Base-by-base conservation (phyloP, 192 early-diverging fungal genomes). In the Entomortierella parvispora region DNA sequence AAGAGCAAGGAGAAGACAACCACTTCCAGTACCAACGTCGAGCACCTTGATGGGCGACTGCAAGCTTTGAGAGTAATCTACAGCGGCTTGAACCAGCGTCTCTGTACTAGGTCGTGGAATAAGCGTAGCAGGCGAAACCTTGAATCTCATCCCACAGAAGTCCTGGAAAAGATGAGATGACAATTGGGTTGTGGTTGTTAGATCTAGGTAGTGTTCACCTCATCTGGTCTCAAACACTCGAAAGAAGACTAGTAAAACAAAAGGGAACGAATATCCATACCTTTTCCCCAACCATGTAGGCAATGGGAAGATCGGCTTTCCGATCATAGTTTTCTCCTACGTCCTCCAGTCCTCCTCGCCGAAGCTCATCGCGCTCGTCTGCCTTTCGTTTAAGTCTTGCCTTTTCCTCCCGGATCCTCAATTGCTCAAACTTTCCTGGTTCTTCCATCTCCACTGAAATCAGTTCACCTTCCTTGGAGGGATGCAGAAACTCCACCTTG, bases 11-110 rank as follows among this genome's bases (percentile, higher is more conserved):
- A 94, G 55, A 17, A 94, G 65, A 68, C 91, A 92, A 0, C 93
- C 93, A 54, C 84, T 87, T 1, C 93, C 93, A 2, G 93, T 94
- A 2, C 93, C 93, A 5, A 94, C 71, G 69, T 94, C 93, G 58
- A 94, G 37, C 15, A 92, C 62, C 32, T 48, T 62, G 37, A 50
- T 17, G 26, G 57, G 23, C 23, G 47, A 17, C 7, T 17, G 44
- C 11, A 17, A 48, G 34, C 14, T 62, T 40, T 18, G 61, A 54
- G 2, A 61, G 7, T 40, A 5, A 18, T 20, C 10, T 22, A 88
- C 50, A 2, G 86, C 78, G 5, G 90, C 79, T 12, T 82, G 18
- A 0, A 91, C 91, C 26, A 94, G 80, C 0, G 83, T 87, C 58
- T 93, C 89, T 20, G 93, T 90, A 47, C 88, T 89, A 10, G 85